phyloP scores from a whole-genome alignment of 2,329 filamentous ascomycete species.

The Lachnellula cervina region DNA sequence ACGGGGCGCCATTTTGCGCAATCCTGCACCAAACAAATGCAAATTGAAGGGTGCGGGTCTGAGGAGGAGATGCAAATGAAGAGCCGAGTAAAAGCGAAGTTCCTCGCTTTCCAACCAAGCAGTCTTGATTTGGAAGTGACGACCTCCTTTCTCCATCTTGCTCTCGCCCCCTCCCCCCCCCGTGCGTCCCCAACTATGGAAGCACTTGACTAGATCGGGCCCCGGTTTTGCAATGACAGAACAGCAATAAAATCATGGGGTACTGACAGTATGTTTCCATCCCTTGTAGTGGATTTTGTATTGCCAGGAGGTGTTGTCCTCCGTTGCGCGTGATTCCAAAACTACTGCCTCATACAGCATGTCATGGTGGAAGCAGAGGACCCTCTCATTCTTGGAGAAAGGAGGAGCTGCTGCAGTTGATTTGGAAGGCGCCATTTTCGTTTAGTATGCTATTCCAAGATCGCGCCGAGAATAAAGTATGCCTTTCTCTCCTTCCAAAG shows the following conservation, averaged over 20 bases:
- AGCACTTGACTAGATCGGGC: background rate
- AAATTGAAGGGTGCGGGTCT: slow-evolving; percentile 27
- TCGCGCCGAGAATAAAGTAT: background rate
- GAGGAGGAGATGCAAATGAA: background rate
- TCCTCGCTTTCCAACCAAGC: background rate
- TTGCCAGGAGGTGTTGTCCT: slow-evolving; percentile 70
- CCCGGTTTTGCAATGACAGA: background rate
- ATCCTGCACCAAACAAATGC: slow-evolving; percentile 7
- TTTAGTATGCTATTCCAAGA: background rate
- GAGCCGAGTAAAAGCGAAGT: background rate
- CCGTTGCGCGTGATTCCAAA: slow-evolving; percentile 65
- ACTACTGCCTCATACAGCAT: slow-evolving; percentile 97
- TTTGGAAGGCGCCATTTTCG: slow-evolving; percentile 31
- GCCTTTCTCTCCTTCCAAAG: background rate
- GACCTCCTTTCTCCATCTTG: too few relatives aligned
- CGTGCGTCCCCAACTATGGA: slow-evolving; percentile 15
- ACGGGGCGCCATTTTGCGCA: background rate
- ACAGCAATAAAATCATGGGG: background rate
- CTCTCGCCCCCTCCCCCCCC: background rate
- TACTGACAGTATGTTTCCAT: slow-evolving; percentile 89
- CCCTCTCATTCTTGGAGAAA: slow-evolving; percentile 74
- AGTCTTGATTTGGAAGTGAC: background rate
- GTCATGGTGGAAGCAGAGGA: slow-evolving; percentile 95
- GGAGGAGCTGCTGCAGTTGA: slow-evolving; percentile 22
- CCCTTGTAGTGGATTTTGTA: slow-evolving; percentile 98